Conservation (phyloP, 345 rosid species). For the Citrus glauca region DNA sequence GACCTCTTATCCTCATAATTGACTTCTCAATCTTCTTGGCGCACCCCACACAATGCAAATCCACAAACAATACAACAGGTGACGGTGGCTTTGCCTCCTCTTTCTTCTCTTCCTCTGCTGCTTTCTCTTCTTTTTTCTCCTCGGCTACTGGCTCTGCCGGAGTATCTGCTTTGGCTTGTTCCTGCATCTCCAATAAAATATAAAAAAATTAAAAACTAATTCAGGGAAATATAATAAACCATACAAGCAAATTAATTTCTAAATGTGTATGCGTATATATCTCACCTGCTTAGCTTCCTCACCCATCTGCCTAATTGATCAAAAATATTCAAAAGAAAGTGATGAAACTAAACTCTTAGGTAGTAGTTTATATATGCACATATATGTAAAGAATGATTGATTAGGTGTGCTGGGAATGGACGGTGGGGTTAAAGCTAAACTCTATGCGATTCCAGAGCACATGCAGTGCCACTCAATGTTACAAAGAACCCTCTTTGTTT, state of each 20-base stretch:
- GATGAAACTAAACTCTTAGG: background rate
- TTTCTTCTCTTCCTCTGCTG: constrained; percentile 34
- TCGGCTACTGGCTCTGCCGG: constrained; percentile 25
- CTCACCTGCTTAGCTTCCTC: constrained; percentile 74
- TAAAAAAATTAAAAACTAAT: background rate
- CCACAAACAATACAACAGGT: constrained; percentile 65
- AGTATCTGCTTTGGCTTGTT: constrained; percentile 34
- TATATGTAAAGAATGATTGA: background rate
- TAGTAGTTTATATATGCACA: constrained; percentile 8
- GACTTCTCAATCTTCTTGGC: constrained; percentile 85
- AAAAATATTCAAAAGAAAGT: background rate
- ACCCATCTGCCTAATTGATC: constrained; percentile 43
- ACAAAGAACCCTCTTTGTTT: constrained; percentile 3
- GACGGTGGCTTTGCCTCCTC: constrained; percentile 54
- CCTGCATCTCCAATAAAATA: constrained; percentile 20
- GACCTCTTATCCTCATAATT: constrained; percentile 76
- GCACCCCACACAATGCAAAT: constrained; percentile 93
- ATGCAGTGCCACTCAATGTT: constrained; percentile 39
- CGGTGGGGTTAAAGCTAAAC: constrained; percentile 26
- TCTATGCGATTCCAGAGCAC: constrained; percentile 45
- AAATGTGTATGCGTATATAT: background rate
- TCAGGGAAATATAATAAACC: background rate
- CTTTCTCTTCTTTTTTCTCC: constrained; percentile 31
- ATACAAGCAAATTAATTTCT: background rate
- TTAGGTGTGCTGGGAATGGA: constrained; percentile 15